phyloP scores from a whole-genome alignment of 305 asterid genomes.

The Fraxinus xanthoxyloides region DNA sequence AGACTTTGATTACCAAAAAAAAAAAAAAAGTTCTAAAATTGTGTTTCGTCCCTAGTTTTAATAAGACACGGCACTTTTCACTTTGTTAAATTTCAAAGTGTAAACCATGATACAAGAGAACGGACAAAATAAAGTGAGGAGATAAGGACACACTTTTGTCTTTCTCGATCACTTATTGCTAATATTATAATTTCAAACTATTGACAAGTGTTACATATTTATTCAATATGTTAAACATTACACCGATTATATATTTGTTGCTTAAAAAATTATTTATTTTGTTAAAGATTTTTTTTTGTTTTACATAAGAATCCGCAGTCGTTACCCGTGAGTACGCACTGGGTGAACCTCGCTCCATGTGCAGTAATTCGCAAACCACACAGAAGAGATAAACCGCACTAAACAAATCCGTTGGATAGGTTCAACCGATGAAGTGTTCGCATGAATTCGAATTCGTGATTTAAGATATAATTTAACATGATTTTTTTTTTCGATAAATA shows the following conservation, averaged over 20 bases:
- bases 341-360: too few relatives aligned
- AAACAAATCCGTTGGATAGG: too few relatives aligned
- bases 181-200: background rate
- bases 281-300: too few relatives aligned
- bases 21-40: too few relatives aligned
- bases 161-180: background rate
- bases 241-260: background rate
- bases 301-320: too few relatives aligned
- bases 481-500: background rate
- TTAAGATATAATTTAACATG: background rate
- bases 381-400: too few relatives aligned
- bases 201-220: background rate
- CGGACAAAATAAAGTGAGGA: background rate
- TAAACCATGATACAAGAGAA: background rate
- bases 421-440: too few relatives aligned
- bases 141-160: background rate
- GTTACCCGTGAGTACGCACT: too few relatives aligned
- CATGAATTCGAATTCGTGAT: too few relatives aligned
- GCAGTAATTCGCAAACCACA: too few relatives aligned
- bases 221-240: background rate
- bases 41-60: background rate
- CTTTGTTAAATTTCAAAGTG: background rate
- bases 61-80: background rate
- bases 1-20: background rate
- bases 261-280: too few relatives aligned